Base-by-base conservation (phyloP, 2,329 filamentous ascomycete species). In the Phyllosticta citriasiana region DNA sequence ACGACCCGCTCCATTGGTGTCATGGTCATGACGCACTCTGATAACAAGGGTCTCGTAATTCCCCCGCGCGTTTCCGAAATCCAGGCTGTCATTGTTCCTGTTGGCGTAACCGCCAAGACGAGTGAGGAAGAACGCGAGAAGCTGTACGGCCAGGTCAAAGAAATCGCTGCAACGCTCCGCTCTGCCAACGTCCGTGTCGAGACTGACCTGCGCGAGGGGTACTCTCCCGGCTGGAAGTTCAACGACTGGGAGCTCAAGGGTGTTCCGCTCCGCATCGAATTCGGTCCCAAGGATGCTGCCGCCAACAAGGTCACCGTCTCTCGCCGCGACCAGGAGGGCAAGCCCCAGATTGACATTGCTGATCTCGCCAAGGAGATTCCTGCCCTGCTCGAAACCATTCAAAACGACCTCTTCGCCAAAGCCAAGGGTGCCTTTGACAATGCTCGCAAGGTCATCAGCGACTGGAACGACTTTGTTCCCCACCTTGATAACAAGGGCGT, bases 221-320 rank as follows among this genome's bases (percentile, higher is more conserved):
- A 97, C 75, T 85, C 91, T 63, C 92, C 94, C 50, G 91, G 91
- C 66, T 97, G 89, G 87, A 99, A 99, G 77, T 99, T 99, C 81
- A 96, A 95, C 77, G 92, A 99, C 77, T 97, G 91, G 91, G 95
- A 99, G 76, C 82, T 97, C 68, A 95, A 93, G 78, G 94, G 95
- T 73, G 88, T 97, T 52, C 94, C 95, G 55, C 84, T 99, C 47
- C 88, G 94, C 63, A 82, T 99, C 63, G 94, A 99, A 76, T 96
- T 96, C 71, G 95, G 95, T 5, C 93, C 94, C 69, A 96, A 96
- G 77, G 94, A 97, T 72, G 87, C 88, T 12, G 90, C 89, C 65
- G 90, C 92, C 72, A 84, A 88, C 62, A 88, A 92, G 52, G 88
- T 97, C 67, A 90, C 88, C 65, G 89, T 84, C 65, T 89, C 92